Evolutionary conservation across 371 early-diverging fungal genomes (phyloP).

Genomic region (Zychaea mexicana): DNA sequence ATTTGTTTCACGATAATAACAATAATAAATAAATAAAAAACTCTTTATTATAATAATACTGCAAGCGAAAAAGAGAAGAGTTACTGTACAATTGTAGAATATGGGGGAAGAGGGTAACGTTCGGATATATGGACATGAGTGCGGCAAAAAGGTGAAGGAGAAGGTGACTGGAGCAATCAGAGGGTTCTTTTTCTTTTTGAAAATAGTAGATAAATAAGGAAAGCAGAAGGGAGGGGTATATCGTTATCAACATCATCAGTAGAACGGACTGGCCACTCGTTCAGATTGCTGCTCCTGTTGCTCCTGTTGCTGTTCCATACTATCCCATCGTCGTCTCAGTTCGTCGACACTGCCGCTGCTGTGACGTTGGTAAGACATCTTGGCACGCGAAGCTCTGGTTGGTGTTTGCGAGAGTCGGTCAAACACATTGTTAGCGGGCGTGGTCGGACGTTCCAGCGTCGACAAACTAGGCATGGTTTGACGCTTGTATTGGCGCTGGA

Average conservation of each 20-base stretch:
- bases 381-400: constrained; percentile 48
- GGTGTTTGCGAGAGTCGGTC: constrained; percentile 46
- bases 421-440: constrained; percentile 46
- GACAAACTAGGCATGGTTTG: constrained; percentile 7
- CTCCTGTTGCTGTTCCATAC: background rate
- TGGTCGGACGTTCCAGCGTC: constrained; percentile 11
- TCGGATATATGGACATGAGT: background rate
- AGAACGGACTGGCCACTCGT: constrained; percentile 7
- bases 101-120: background rate
- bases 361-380: constrained; percentile 31
- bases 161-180: no score
- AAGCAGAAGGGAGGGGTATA: background rate
- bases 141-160: background rate
- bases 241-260: background rate
- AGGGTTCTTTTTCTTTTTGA: no score
- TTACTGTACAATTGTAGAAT: background rate
- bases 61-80: background rate
- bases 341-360: constrained; percentile 32
- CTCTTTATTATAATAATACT: constrained; percentile 5
- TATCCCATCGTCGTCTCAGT: constrained; percentile 23
- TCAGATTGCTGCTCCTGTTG: background rate
- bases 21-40: background rate
- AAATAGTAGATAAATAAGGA: no score
- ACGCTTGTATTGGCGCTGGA: constrained; percentile 7
- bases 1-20: no score